Conservation (phyloP, 495 filamentous ascomycete species). For the Penicillium salamii region DNA sequence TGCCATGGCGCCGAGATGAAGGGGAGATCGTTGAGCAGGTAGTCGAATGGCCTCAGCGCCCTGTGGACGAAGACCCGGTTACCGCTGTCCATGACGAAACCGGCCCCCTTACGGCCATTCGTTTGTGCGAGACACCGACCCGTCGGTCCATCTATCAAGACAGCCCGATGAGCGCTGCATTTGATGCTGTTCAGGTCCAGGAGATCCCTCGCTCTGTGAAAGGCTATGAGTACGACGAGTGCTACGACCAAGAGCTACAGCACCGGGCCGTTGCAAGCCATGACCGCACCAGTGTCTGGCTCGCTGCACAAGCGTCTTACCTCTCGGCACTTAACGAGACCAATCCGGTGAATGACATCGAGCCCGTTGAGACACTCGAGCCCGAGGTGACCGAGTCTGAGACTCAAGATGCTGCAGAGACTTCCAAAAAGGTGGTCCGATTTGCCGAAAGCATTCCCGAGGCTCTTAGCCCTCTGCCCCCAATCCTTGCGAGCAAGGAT, state of each 20-base stretch:
- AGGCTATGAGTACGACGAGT: constrained; percentile 62
- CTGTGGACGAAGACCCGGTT: constrained; percentile 39
- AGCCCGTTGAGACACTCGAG: constrained; percentile 29
- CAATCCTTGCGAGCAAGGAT: constrained; percentile 53
- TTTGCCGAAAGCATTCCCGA: constrained; percentile 58
- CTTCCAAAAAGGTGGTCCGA: constrained; percentile 71
- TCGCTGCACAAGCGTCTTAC: constrained; percentile 73
- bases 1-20: constrained; percentile 60
- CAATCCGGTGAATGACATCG: constrained; percentile 52
- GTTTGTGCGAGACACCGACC: constrained; percentile 26
- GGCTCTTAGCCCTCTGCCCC: constrained; percentile 29
- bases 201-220: constrained; percentile 41
- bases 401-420: constrained; percentile 14
- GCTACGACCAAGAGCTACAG: constrained; percentile 65
- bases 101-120: constrained; percentile 66
- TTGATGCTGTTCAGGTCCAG: constrained; percentile 33
- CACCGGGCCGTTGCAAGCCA: constrained; percentile 62
- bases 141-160: constrained; percentile 19
- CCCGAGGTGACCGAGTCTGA: constrained; percentile 14
- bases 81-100: constrained; percentile 47
- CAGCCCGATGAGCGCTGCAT: constrained; percentile 32
- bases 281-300: constrained; percentile 79
- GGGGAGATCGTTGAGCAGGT: constrained; percentile 63
- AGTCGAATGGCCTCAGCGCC: constrained; percentile 55
- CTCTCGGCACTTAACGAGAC: constrained; percentile 67